A percentile compares a stretch with the other conserved stretches of the same genome.
Evolutionary conservation across 2,329 filamentous ascomycete species (phyloP).

Genomic region (Penicillium sp.): DNA sequence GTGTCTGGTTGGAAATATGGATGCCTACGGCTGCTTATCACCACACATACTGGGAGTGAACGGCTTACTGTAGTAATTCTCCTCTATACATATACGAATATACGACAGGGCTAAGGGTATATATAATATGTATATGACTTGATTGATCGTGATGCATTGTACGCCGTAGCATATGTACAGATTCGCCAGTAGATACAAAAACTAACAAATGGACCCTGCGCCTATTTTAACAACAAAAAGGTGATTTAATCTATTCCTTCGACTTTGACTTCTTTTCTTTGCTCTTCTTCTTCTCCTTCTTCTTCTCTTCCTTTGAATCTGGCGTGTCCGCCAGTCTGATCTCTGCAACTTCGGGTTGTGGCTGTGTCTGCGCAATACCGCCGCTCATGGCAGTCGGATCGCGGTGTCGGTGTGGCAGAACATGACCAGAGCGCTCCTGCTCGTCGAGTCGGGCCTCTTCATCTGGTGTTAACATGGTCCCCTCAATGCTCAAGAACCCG

Average conservation of each 20-base stretch:
- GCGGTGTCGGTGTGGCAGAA: conserved; percentile 30
- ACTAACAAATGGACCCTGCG: neutral
- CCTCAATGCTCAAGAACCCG: conserved; percentile 80
- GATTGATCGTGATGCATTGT: neutral
- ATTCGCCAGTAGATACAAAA: neutral
- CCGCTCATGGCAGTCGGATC: conserved; percentile 21
- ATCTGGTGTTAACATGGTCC: conserved; percentile 71
- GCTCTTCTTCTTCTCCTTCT: conserved; percentile 14
- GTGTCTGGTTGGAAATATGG: neutral
- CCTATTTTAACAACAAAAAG: neutral
- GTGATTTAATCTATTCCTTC: neutral
- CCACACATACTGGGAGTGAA: no score
- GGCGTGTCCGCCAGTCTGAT: conserved; percentile 14
- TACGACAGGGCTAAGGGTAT: no score
- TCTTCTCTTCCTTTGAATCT: conserved; percentile 10
- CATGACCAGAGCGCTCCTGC: conserved; percentile 45
- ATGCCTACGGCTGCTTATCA: neutral
- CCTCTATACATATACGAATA: no score
- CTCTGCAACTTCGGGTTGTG: conserved; percentile 6
- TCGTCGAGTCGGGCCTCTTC: conserved; percentile 61
- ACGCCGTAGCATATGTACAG: neutral
- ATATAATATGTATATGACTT: neutral
- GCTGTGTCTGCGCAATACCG: conserved; percentile 14
- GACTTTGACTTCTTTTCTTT: conserved; percentile 22
- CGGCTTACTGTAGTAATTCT: no score